phyloP scores from a whole-genome alignment of 768 basidiomycete species.

The Clathrus columnatus region DNA sequence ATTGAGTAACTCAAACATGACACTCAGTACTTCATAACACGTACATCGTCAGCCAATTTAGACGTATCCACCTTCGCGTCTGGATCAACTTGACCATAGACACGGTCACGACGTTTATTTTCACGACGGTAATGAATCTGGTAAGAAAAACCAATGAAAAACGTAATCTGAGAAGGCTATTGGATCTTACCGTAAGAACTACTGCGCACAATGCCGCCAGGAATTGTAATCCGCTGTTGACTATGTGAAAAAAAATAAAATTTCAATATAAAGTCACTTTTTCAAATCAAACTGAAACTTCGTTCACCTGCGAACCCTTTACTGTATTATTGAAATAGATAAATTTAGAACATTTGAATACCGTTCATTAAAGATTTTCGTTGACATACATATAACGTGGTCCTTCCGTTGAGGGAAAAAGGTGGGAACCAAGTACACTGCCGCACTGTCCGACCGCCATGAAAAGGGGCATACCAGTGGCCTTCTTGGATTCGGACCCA shows the following conservation, averaged over 20 bases:
- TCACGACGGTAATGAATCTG: slow-evolving; percentile 58
- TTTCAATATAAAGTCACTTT: too few species aligned
- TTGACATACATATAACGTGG: slow-evolving; percentile 55
- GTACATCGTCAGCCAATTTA: slow-evolving; percentile 58
- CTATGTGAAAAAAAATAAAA: too few species aligned
- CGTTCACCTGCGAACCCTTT: slow-evolving; percentile 52
- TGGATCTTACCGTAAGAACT: slow-evolving; percentile 38
- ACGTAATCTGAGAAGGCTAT: not conserved
- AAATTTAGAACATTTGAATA: slow-evolving; percentile 7
- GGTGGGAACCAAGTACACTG: slow-evolving; percentile 61
- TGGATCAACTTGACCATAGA: slow-evolving; percentile 41
- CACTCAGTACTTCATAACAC: too few species aligned
- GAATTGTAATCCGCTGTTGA: slow-evolving; percentile 44
- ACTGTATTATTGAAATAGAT: slow-evolving; percentile 21
- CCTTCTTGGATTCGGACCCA: slow-evolving; percentile 68
- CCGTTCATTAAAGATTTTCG: not conserved
- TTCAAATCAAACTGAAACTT: too few species aligned
- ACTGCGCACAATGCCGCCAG: slow-evolving; percentile 46
- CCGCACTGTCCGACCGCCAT: slow-evolving; percentile 76
- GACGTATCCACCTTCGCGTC: slow-evolving; percentile 49
- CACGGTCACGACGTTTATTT: slow-evolving; percentile 44
- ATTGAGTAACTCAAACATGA: not conserved
- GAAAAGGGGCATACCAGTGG: slow-evolving; percentile 67
- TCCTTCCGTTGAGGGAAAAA: slow-evolving; percentile 55
- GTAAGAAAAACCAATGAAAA: not conserved